These are phyloP conservation scores for Arctium lappa DNA, from an alignment of 129 eudicot species.

Conservation along the genomic window DNA sequence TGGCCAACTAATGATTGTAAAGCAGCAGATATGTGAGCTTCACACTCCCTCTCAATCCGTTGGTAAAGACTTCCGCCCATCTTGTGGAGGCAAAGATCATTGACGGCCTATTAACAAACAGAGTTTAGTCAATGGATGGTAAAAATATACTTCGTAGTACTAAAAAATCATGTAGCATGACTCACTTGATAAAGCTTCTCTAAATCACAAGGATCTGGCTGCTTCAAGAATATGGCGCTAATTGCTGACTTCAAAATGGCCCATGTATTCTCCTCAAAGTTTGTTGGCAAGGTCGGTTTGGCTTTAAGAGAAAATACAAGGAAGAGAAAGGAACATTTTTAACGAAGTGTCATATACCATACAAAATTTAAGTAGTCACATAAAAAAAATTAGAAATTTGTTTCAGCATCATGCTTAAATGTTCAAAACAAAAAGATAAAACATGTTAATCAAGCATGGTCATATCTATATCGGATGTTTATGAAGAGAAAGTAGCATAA, in stretches of 20 bases:
- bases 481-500: background rate
- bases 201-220: conserved; percentile 81
- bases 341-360: background rate
- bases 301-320: conserved; percentile 36
- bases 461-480: background rate
- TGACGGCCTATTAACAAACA: conserved; percentile 59
- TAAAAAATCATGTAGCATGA: background rate
- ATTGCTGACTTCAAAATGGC: conserved; percentile 86
- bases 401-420: background rate
- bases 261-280: conserved; percentile 95
- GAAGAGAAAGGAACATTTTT: background rate
- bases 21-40: conserved; percentile 65
- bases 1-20: conserved; percentile 82
- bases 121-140: conserved; percentile 2
- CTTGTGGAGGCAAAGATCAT: conserved; percentile 92
- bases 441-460: background rate
- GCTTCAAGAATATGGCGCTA: conserved; percentile 91
- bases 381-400: background rate
- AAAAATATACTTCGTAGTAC: background rate
- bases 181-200: conserved; percentile 92
- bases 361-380: background rate
- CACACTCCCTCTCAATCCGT: conserved; percentile 86
- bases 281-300: conserved; percentile 79
- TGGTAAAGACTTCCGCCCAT: conserved; percentile 97
- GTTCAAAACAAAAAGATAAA: background rate